phyloP scores from a whole-genome alignment of 2,329 filamentous ascomycete species.

The Claviceps sp. region DNA sequence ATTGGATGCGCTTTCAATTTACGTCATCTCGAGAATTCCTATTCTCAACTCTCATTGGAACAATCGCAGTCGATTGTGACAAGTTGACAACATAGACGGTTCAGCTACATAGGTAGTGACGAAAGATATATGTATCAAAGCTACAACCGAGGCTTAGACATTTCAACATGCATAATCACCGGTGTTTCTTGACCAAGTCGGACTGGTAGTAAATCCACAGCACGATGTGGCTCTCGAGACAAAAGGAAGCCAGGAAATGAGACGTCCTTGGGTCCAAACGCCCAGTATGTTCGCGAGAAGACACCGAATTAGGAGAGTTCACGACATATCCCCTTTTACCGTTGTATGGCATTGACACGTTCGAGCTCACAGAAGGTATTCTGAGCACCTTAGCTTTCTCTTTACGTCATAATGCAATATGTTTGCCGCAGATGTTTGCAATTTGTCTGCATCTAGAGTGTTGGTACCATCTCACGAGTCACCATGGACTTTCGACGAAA shows the following conservation, averaged over 20 bases:
- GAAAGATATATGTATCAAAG: too few species aligned
- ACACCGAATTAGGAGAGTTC: constrained; percentile 53
- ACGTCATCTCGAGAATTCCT: too few species aligned
- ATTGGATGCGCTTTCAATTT: constrained; percentile 27
- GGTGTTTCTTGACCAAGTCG: too few species aligned
- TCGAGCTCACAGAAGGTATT: constrained; percentile 58
- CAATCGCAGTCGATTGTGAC: too few species aligned
- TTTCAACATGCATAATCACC: too few species aligned
- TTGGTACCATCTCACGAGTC: constrained; percentile 54
- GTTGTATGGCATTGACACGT: constrained; percentile 71
- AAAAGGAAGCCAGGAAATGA: constrained; percentile 47
- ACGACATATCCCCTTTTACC: constrained; percentile 68
- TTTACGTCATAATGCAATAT: constrained; percentile 58
- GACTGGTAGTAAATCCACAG: constrained; percentile 22
- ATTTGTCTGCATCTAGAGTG: constrained; percentile 57
- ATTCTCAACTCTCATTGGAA: too few species aligned
- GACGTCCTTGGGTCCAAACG: constrained; percentile 49
- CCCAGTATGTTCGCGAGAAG: constrained; percentile 51
- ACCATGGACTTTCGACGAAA: constrained; percentile 67
- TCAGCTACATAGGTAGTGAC: too few species aligned
- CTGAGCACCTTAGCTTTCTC: constrained; percentile 63
- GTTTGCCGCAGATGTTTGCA: constrained; percentile 67
- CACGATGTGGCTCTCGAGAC: constrained; percentile 27
- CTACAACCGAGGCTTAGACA: too few species aligned
- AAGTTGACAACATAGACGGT: too few species aligned